Evolutionary conservation across 2,329 filamentous ascomycete species (phyloP).

Genomic region (Trichophyton simii): DNA sequence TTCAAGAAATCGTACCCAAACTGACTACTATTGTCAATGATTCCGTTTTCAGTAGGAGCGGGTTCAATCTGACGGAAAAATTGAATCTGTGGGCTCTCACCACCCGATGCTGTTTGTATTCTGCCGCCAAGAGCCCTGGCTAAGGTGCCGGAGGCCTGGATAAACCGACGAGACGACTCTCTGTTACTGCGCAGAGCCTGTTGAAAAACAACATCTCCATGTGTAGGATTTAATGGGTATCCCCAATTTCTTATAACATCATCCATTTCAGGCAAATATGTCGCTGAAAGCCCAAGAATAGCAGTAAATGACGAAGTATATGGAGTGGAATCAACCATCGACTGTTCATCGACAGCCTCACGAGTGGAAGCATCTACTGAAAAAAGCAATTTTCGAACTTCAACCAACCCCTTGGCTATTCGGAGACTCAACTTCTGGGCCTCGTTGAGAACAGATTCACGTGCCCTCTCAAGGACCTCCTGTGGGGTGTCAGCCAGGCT

Average conservation of each 20-base stretch:
- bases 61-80: slow-evolving; percentile 39
- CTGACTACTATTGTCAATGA: slow-evolving; percentile 32
- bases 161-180: slow-evolving; percentile 46
- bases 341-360: slow-evolving; percentile 20
- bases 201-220: slow-evolving; percentile 42
- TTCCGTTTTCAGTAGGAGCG: slow-evolving; percentile 33
- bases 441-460: slow-evolving; percentile 38
- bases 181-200: slow-evolving; percentile 45
- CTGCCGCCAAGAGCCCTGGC: slow-evolving; percentile 44
- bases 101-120: slow-evolving; percentile 33
- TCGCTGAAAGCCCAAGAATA: slow-evolving; percentile 33
- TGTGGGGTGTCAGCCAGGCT: slow-evolving; percentile 20
- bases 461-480: slow-evolving; percentile 27
- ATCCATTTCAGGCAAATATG: slow-evolving; percentile 44
- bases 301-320: slow-evolving; percentile 30
- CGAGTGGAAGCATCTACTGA: slow-evolving; percentile 32
- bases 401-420: slow-evolving; percentile 44
- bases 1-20: slow-evolving; percentile 55
- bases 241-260: slow-evolving; percentile 43
- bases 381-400: slow-evolving; percentile 45
- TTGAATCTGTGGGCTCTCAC: slow-evolving; percentile 28
- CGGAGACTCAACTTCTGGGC: slow-evolving; percentile 42
- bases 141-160: slow-evolving; percentile 49
- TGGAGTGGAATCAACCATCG: slow-evolving; percentile 20
- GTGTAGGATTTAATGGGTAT: slow-evolving; percentile 46